A percentile compares a stretch with the other conserved stretches of the same genome.
phyloP scores from a whole-genome alignment of 176 grass and related monocot species.

The Lolium perenne region DNA sequence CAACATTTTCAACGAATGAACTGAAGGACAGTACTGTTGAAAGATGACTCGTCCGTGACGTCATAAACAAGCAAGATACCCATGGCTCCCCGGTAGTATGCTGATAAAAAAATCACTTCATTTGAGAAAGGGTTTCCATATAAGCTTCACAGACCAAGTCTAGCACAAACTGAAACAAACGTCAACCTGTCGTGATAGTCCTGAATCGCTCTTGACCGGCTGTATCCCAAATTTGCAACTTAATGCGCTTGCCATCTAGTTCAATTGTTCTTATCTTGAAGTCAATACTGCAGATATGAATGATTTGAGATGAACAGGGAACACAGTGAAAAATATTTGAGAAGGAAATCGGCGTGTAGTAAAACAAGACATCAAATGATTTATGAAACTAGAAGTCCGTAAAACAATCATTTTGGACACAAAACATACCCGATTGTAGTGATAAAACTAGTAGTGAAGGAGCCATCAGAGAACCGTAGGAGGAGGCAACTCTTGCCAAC shows the following conservation, averaged over 20 bases:
- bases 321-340: neutral
- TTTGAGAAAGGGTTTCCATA: slow-evolving; percentile 8
- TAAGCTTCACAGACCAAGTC: slow-evolving; percentile 14
- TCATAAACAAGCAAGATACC: slow-evolving; percentile 88
- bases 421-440: slow-evolving; percentile 71
- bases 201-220: slow-evolving; percentile 82
- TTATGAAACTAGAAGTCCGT: neutral
- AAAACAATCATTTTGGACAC: slow-evolving; percentile 20
- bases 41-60: slow-evolving; percentile 79
- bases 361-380: neutral
- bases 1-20: slow-evolving; percentile 6
- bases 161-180: slow-evolving; percentile 23
- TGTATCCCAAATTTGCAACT: slow-evolving; percentile 82
- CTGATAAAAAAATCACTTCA: slow-evolving; percentile 45
- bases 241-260: slow-evolving; percentile 72
- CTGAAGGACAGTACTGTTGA: slow-evolving; percentile 68
- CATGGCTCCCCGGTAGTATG: slow-evolving; percentile 85
- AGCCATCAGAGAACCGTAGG: slow-evolving; percentile 72
- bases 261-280: slow-evolving; percentile 86
- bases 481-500: slow-evolving; percentile 85
- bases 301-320: neutral
- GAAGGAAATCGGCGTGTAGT: neutral
- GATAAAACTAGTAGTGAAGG: slow-evolving; percentile 83
- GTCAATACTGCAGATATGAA: slow-evolving; percentile 55
- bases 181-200: slow-evolving; percentile 73